Percentiles rank a stretch among this genome's conserved stretches.
Evolutionary conservation across 495 filamentous ascomycete species (phyloP).

Genomic region (Daldinia concentrica): DNA sequence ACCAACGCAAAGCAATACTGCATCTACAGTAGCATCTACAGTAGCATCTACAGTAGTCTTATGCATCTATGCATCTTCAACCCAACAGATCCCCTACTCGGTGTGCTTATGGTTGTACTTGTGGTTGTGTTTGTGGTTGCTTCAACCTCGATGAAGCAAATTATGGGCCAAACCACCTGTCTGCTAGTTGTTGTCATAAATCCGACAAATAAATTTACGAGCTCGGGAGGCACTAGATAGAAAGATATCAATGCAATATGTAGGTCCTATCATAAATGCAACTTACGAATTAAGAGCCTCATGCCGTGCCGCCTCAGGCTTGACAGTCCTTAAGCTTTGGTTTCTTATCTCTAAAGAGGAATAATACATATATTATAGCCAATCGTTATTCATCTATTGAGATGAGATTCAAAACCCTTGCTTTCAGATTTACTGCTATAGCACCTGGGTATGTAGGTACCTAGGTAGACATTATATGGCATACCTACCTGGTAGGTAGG

Average conservation of each 20-base stretch:
- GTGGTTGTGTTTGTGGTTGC: neutral
- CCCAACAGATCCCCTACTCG: neutral
- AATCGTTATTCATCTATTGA: slow-evolving; percentile 1
- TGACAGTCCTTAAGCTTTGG: neutral
- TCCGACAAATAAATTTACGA: slow-evolving; percentile 3
- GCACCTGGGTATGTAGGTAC: neutral
- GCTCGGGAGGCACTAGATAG: slow-evolving; percentile 22
- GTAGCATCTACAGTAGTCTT: neutral
- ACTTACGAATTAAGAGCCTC: slow-evolving; percentile 32
- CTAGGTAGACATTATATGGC: neutral
- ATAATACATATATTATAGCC: neutral
- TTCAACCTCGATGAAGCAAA: neutral
- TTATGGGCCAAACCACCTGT: neutral
- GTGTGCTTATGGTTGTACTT: no score
- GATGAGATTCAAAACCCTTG: neutral
- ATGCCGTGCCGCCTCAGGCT: slow-evolving; percentile 10
- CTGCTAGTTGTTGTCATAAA: neutral
- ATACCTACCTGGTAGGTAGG: no score
- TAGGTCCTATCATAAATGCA: slow-evolving; percentile 25
- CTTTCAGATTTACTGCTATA: neutral
- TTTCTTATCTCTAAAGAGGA: neutral
- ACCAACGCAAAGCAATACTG: slow-evolving; percentile 10
- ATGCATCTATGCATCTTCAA: neutral
- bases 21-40: slow-evolving; percentile 6
- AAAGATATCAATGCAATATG: slow-evolving; percentile 8